These are phyloP conservation scores for Pythium aristosporum DNA, from an alignment of 352 stramenopile species.

Conservation along the genomic window DNA sequence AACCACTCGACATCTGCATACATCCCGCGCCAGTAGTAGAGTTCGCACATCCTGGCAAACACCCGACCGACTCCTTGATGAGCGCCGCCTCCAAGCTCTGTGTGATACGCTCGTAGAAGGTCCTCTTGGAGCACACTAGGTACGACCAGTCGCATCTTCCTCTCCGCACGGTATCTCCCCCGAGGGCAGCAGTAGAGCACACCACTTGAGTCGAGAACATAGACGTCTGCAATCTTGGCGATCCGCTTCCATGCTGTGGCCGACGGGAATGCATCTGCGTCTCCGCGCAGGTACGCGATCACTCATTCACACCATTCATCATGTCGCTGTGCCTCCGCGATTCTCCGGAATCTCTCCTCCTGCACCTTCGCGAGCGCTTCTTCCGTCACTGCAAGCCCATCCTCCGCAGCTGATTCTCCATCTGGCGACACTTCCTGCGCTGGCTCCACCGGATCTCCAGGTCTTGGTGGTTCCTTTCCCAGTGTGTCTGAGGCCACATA, in stretches of 20 bases:
- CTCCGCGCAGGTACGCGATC: not conserved
- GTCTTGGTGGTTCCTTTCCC: too few relatives aligned
- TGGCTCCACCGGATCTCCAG: too few relatives aligned
- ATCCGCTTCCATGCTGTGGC: not conserved
- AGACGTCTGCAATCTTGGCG: not conserved
- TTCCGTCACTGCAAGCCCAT: not conserved
- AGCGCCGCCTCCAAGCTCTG: not conserved
- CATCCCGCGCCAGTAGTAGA: constrained; percentile 12
- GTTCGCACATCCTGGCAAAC: not conserved
- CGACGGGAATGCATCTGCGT: not conserved
- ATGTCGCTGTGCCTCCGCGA: not conserved
- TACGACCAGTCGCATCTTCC: not conserved
- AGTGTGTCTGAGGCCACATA: too few relatives aligned
- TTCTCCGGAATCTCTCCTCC: constrained; percentile 8
- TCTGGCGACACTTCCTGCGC: not conserved
- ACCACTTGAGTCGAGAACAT: not conserved
- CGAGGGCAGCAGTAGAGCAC: constrained; percentile 6
- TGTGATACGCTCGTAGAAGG: constrained; percentile 13
- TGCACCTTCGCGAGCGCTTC: not conserved
- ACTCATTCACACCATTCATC: not conserved
- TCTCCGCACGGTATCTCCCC: too few relatives aligned
- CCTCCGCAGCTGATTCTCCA: too few relatives aligned
- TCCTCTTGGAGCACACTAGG: constrained; percentile 3
- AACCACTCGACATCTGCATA: constrained; percentile 8
- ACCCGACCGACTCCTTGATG: constrained; percentile 12